Conservation (phyloP, 495 filamentous ascomycete species). For the Penicillium egyptiacum region DNA sequence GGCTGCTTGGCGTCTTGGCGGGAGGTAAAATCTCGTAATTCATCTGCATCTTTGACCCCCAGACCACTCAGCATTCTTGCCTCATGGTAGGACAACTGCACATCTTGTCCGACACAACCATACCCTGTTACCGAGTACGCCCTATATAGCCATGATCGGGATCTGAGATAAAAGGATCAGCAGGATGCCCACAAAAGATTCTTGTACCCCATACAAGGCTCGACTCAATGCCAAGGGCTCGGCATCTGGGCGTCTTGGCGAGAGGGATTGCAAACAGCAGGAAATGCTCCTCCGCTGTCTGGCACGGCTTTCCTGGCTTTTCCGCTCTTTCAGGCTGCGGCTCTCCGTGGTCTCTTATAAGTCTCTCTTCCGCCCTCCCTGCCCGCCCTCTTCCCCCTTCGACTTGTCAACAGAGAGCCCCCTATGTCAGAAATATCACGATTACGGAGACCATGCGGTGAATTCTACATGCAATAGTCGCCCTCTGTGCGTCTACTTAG, state of each 20-base stretch:
- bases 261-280: constrained; percentile 31
- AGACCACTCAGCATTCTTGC: constrained; percentile 12
- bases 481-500: constrained; percentile 37
- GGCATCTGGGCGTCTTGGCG: constrained; percentile 50
- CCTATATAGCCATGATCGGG: not conserved
- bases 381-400: constrained; percentile 13
- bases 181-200: constrained; percentile 4
- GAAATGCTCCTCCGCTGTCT: constrained; percentile 32
- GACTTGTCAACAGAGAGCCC: constrained; percentile 11
- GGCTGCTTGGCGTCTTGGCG: constrained; percentile 43
- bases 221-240: constrained; percentile 43
- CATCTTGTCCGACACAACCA: constrained; percentile 10
- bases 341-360: constrained; percentile 15
- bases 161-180: constrained; percentile 4
- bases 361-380: constrained; percentile 15
- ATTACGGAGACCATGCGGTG: constrained; percentile 41
- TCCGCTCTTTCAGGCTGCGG: constrained; percentile 22
- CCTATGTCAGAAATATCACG: constrained; percentile 18
- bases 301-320: constrained; percentile 27
- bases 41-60: constrained; percentile 6
- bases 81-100: constrained; percentile 13
- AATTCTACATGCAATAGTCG: constrained; percentile 33
- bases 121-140: not conserved
- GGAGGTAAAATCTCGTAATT: constrained; percentile 27
- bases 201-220: constrained; percentile 14